Percentiles rank a stretch among this genome's conserved stretches.
Conservation (phyloP, 1,284 basidiomycete species). For the Salmacisia buchloeana region DNA sequence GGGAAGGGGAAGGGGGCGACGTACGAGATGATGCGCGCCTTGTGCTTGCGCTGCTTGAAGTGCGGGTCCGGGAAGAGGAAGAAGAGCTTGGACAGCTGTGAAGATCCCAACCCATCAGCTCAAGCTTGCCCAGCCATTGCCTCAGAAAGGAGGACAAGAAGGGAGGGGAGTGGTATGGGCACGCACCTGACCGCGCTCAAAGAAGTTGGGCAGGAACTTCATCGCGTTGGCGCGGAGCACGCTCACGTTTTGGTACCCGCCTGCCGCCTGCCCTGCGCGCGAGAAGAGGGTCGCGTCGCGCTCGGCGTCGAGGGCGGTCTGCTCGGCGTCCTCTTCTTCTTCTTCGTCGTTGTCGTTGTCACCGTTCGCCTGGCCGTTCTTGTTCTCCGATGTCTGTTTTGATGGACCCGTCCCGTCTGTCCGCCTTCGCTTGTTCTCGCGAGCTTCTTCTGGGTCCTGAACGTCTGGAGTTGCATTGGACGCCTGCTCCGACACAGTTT, state of each 20-base stretch:
- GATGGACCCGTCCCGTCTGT: not conserved
- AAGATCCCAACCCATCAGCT: not conserved
- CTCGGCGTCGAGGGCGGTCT: slow-evolving; percentile 7
- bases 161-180: not conserved
- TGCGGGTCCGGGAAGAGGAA: slow-evolving; percentile 99
- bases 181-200: slow-evolving; percentile 74
- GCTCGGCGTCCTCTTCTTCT: slow-evolving; percentile 44
- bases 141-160: not conserved
- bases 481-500: not conserved
- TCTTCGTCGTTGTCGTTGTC: slow-evolving; percentile 15
- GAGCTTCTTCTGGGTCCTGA: slow-evolving; percentile 32
- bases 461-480: not conserved
- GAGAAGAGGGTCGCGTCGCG: slow-evolving; percentile 29
- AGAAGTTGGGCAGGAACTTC: slow-evolving; percentile 98
- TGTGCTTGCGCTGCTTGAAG: slow-evolving; percentile 97
- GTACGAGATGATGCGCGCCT: slow-evolving; percentile 82
- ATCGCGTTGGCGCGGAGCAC: slow-evolving; percentile 93
- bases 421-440: slow-evolving; percentile 18
- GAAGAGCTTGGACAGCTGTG: slow-evolving; percentile 65
- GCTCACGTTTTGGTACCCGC: slow-evolving; percentile 78
- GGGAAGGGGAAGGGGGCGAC: not conserved
- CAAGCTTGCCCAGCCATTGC: no score
- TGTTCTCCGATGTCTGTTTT: not conserved
- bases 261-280: slow-evolving; percentile 52
- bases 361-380: not conserved